Evolutionary conservation across 768 basidiomycete species (phyloP).

Genomic region (Suillus paluster): DNA sequence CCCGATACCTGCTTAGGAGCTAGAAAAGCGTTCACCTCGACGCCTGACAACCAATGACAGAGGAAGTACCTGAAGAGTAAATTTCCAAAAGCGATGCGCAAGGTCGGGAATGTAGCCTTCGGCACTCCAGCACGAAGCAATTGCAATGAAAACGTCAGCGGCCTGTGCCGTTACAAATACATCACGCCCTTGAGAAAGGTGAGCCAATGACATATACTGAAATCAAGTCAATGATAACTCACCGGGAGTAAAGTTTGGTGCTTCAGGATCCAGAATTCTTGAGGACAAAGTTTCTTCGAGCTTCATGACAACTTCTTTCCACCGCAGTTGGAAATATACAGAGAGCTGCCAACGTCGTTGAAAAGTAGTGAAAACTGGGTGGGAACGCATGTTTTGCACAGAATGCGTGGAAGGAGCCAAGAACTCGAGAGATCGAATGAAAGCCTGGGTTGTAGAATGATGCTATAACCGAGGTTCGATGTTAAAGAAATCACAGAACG

Average conservation of each 20-base stretch:
- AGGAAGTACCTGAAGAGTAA: constrained; percentile 78
- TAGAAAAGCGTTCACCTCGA: constrained; percentile 32
- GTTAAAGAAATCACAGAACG: not conserved
- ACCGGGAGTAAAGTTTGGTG: constrained; percentile 44
- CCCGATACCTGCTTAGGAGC: constrained; percentile 81
- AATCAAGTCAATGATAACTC: constrained; percentile 10
- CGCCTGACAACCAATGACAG: constrained; percentile 1
- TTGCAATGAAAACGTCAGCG: constrained; percentile 69
- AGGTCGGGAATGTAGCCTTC: constrained; percentile 86
- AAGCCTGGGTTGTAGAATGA: constrained; percentile 81
- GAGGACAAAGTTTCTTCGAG: constrained; percentile 70
- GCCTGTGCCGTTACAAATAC: constrained; percentile 67
- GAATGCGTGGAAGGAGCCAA: constrained; percentile 77
- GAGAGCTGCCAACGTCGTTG: constrained; percentile 93
- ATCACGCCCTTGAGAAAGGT: constrained; percentile 24
- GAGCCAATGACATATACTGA: constrained; percentile 9
- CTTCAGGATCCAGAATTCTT: constrained; percentile 44
- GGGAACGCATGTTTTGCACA: constrained; percentile 71
- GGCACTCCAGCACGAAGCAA: constrained; percentile 84
- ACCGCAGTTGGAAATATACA: constrained; percentile 95
- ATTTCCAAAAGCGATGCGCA: constrained; percentile 84
- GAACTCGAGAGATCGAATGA: constrained; percentile 80
- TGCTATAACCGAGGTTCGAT: constrained; percentile 52
- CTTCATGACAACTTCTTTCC: constrained; percentile 88
- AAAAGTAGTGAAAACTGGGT: constrained; percentile 73